Conservation (phyloP, 2,329 filamentous ascomycete genomes). For the Talaromyces sp. region DNA sequence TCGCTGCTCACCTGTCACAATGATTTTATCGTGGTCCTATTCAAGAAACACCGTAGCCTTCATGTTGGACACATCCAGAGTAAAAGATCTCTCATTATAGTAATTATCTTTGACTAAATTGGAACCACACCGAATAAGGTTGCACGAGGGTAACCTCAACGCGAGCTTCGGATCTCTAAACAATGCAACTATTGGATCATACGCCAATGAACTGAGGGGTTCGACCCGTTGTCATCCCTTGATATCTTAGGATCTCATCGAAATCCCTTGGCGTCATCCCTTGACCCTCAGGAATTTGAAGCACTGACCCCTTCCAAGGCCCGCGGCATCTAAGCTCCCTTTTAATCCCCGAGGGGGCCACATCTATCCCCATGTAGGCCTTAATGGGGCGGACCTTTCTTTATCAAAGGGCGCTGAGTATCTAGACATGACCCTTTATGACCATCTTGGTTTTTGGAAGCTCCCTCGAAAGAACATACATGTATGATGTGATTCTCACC, state of each 20-base stretch:
- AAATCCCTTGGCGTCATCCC: background rate
- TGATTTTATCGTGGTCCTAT: no score
- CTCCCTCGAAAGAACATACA: no score
- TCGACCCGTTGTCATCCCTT: background rate
- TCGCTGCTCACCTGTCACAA: no score
- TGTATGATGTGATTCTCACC: no score
- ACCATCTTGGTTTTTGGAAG: no score
- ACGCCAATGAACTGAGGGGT: conserved; percentile 1
- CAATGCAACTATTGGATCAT: background rate
- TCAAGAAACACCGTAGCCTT: no score
- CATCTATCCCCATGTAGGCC: background rate
- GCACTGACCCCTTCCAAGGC: background rate
- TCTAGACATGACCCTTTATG: no score
- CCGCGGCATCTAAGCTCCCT: conserved; percentile 3
- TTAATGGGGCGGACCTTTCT: background rate
- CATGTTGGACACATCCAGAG: no score
- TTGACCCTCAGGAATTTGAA: conserved; percentile 1
- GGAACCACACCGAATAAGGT: background rate
- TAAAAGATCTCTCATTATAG: no score
- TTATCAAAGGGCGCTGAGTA: background rate
- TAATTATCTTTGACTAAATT: no score
- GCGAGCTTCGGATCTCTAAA: background rate
- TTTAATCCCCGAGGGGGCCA: background rate
- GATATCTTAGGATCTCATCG: background rate
- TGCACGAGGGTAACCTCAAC: background rate